Conservation (phyloP, 202 grass and related monocot species). For the Setaria italica region DNA sequence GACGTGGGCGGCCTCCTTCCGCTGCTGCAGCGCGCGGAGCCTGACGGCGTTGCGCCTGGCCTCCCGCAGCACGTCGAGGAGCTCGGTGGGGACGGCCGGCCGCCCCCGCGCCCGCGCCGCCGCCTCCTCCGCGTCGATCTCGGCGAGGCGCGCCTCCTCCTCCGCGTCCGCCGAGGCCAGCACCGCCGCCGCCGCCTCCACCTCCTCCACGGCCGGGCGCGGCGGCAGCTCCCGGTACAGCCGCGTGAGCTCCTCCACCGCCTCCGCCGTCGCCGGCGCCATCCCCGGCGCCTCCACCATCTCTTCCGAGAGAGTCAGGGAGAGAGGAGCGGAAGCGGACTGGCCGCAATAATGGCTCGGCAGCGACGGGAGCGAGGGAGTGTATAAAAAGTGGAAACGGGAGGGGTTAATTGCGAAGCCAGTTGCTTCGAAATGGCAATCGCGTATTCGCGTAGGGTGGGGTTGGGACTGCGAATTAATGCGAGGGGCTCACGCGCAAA, state of each 20-base stretch:
- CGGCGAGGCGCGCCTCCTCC: conserved; percentile 67
- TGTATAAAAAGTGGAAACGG: conserved; percentile 29
- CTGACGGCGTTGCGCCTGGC: conserved; percentile 64
- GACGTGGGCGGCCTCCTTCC: conserved; percentile 78
- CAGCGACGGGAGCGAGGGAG: background rate
- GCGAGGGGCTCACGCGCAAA: background rate
- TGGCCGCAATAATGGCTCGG: conserved; percentile 5
- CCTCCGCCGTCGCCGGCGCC: conserved; percentile 46
- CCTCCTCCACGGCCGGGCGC: conserved; percentile 74
- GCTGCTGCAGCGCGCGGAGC: conserved; percentile 66
- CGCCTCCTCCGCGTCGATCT: conserved; percentile 55
- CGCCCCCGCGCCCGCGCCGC: conserved; percentile 22
- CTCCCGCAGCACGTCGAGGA: conserved; percentile 75
- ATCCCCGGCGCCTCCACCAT: conserved; percentile 36
- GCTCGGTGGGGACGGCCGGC: conserved; percentile 58
- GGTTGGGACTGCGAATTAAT: background rate
- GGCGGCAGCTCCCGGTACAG: conserved; percentile 69
- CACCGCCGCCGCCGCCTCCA: conserved; percentile 76
- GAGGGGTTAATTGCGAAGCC: conserved; percentile 29
- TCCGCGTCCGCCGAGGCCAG: conserved; percentile 63
- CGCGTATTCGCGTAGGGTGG: background rate
- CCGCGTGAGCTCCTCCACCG: conserved; percentile 76
- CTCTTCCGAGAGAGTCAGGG: background rate
- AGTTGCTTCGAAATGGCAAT: background rate
- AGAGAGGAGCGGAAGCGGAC: background rate